Conservation (phyloP, 257 asterid species). For the Agastache rugosa region DNA sequence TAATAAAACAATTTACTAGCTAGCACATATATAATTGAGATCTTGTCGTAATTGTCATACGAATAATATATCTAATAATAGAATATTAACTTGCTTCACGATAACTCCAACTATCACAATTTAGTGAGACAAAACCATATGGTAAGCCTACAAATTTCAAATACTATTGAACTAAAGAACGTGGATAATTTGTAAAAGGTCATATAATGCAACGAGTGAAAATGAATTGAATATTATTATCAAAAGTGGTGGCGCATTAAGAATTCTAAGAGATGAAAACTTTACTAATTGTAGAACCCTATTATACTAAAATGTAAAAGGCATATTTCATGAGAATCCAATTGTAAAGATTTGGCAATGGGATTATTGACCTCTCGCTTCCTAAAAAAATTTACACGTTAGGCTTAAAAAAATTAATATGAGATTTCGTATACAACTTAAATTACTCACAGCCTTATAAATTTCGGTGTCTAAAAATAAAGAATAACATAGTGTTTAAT, state of each 20-base stretch:
- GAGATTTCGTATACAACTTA: conserved; percentile 16
- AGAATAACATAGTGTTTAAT: background rate
- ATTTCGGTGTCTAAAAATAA: background rate
- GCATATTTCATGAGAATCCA: conserved; percentile 8
- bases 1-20: background rate
- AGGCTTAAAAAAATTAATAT: background rate
- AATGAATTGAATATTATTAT: conserved; percentile 16
- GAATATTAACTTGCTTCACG: conserved; percentile 12
- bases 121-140: conserved; percentile 27
- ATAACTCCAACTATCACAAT: conserved; percentile 4
- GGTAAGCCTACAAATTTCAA: conserved; percentile 30
- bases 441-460: background rate
- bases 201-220: background rate
- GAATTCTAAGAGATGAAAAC: conserved; percentile 8
- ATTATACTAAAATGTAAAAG: conserved; percentile 33
- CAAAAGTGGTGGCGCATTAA: conserved; percentile 19
- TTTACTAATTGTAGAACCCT: conserved; percentile 14
- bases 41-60: background rate
- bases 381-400: conserved; percentile 18
- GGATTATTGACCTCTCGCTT: background rate
- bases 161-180: conserved; percentile 27
- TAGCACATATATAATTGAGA: background rate
- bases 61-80: background rate
- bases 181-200: background rate
- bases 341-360: background rate